Evolutionary conservation across 2,329 filamentous ascomycete species (phyloP).

Genomic region (Epichloe aotearoae): DNA sequence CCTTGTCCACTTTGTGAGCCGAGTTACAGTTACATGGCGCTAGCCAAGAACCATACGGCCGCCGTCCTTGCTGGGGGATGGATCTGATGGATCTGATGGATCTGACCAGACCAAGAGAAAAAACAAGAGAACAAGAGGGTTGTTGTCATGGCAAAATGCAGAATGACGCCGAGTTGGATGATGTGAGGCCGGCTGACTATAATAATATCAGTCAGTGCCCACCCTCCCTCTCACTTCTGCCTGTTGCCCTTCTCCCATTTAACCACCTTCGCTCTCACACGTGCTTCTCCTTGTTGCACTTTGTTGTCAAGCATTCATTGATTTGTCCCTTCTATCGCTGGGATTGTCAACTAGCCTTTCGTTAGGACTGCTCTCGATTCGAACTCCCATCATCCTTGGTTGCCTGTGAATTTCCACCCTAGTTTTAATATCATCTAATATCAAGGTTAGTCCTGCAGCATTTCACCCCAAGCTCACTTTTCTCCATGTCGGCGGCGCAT

Average conservation of each 20-base stretch:
- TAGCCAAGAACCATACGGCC: not conserved
- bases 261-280: slow-evolving; percentile 5
- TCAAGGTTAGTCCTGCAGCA: slow-evolving; percentile 1
- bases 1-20: not conserved
- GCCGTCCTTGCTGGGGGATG: not conserved
- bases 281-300: slow-evolving; percentile 5
- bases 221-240: slow-evolving; percentile 1
- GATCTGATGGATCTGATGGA: slow-evolving; percentile 2
- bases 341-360: slow-evolving; percentile 6
- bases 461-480: slow-evolving; percentile 1
- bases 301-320: slow-evolving; percentile 11
- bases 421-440: not conserved
- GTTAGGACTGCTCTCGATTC: slow-evolving; percentile 1
- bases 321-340: slow-evolving; percentile 22
- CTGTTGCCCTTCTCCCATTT: not conserved
- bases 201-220: slow-evolving; percentile 1
- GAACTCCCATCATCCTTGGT: not conserved
- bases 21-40: not conserved
- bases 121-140: not conserved
- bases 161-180: not conserved
- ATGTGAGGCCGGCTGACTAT: slow-evolving; percentile 4
- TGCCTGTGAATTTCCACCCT: not conserved
- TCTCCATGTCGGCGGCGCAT: too few species aligned
- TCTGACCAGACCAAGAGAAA: too few species aligned
- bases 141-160: not conserved